Base-by-base conservation (phyloP, 1,139 yeast species). In the Blastobotrys capitulatus region DNA sequence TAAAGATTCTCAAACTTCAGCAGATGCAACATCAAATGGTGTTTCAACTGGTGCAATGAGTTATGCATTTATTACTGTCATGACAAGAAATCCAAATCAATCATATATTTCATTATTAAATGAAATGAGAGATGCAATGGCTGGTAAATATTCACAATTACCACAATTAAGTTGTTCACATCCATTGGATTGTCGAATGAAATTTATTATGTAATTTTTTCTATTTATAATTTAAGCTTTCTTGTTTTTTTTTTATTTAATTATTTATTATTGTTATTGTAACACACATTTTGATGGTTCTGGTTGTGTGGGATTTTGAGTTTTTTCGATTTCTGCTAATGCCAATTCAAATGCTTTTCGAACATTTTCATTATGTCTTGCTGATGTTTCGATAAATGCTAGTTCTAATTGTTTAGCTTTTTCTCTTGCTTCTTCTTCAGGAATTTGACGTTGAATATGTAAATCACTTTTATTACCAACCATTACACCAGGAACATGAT, bases 41-140 rank as follows among this genome's bases (percentile, higher is more conserved):
- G 71, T 70, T 40, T 81, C 86, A 40, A 88, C 96, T 0, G 97
- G 97, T 52, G 97, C 97, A 20, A 87, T 90, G 95, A 85, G 95
- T 46, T 88, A 84, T 76, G 86, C 97, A 1, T 89, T 90, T 62
- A 79, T 88, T 53, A 76, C 78, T 54, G 94, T 86, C 22, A 71
- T 90, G 73, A 65, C 74, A 34, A 74, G 75, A 51, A 77, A 79
- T 61, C 86, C 90, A 5, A 76, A 80, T 59, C 96, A 89, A 70
- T 75, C 85, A 29, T 90, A 85, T 64, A 66, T 88, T 59, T 78
- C 90, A 13, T 73, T 90, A 59, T 74, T 90, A 66, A 88, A 88
- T 67, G 82, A 83, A 58, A 84, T 88, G 83, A 78, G 97, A 65
- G 67, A 74, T 22, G 79, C 83, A 48, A 75, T 90, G 72, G 67